Evolutionary conservation across 140 eudicot species (phyloP), one percentile per base, ranked within the genome.

Genomic region (Oenanthe javanica): DNA sequence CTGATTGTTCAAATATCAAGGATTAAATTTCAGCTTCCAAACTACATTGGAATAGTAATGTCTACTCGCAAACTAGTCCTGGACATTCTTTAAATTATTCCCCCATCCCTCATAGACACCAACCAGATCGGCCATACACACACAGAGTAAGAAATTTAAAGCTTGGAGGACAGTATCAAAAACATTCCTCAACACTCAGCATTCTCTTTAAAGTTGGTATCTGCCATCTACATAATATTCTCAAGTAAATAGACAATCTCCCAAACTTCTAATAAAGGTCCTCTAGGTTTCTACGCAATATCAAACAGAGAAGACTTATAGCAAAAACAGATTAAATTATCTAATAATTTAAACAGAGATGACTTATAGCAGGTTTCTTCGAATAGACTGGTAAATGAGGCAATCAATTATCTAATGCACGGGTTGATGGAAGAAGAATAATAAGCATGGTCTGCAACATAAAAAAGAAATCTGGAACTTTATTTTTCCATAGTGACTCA

Each of bases 401-500:
- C n/a, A 69, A 12, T 27, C 42, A 47, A 14, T 12, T 23, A n/a
- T 74, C 57, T 5, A n/a, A 27, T 46, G 52, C 77, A 72, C 36
- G 21, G n/a, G 21, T 74, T 73, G 31, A 49, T 4, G 23, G 55
- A 4, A 25, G 36, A 31, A 47, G 11, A 64, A 75, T 43, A 64
- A 10, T 13, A 69, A 69, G 74, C 46, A 69, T 69, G 4, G 31
- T 23, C 54, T 61, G 47, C 63, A 55, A 36, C 18, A 76, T 55
- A 81, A 18, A 75, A 19, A 48, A 15, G 18, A 16, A 55, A 70
- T 74, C 13, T 40, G 38, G 76, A 66, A 66, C 59, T 77, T n/a
- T 40, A 57, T 81, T 73, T 46, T 80, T 82, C 74, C 45, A 80
- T n/a, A 80, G 72, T 23, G 72, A 82, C 97, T 92, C 82, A 92